Conservation (phyloP, 1,284 basidiomycete genomes). For the Earliella scabrosa region DNA sequence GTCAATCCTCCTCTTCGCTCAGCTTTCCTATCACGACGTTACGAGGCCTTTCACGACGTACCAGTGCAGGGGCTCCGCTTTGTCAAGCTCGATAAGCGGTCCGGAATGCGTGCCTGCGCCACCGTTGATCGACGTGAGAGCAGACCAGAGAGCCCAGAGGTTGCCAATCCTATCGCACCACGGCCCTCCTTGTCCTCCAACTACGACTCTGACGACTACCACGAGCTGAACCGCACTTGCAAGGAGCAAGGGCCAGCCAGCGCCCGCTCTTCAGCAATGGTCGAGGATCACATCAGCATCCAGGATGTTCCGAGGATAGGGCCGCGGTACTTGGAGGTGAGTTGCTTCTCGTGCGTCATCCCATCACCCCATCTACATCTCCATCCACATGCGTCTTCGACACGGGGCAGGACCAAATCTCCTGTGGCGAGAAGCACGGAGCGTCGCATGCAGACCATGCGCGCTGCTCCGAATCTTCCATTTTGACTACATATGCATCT, state of each 20-base stretch:
- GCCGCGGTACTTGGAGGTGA: conserved; percentile 17
- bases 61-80: neutral
- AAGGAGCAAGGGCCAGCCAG: neutral
- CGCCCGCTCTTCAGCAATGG: conserved; percentile 3
- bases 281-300: neutral
- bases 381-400: neutral
- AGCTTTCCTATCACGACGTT: too few species aligned
- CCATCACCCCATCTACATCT: neutral
- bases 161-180: neutral
- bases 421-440: neutral
- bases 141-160: neutral
- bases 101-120: neutral
- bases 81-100: neutral
- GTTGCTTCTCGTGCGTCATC: neutral
- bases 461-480: neutral
- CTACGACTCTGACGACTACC: neutral
- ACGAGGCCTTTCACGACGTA: too few species aligned
- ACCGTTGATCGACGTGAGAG: neutral
- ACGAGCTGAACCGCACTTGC: neutral
- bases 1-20: too few species aligned
- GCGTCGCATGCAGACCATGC: neutral
- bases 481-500: neutral
- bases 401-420: neutral
- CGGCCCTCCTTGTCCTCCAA: neutral
- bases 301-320: conserved; percentile 9